Conservation (phyloP, 331 rosid species). For the Stylosanthes scabra region DNA sequence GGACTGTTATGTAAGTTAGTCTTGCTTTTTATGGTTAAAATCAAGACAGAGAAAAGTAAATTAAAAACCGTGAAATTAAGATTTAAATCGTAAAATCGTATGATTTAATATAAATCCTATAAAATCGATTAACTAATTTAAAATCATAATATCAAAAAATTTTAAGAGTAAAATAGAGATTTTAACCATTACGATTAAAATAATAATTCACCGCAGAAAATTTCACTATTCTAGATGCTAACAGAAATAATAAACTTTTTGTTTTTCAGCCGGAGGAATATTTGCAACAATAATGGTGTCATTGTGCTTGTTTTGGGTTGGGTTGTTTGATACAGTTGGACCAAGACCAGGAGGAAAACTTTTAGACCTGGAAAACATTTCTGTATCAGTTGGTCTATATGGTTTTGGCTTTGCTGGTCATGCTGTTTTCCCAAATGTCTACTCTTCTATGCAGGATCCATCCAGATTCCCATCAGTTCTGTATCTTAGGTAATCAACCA, state of each 20-base stretch:
- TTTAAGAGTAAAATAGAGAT: too few species aligned
- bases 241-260: background rate
- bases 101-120: too few species aligned
- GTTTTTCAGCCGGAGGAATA: constrained; percentile 69
- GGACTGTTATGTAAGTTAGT: too few species aligned
- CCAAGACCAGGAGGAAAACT: constrained; percentile 51
- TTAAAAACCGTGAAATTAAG: too few species aligned
- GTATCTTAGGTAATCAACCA: constrained; percentile 43
- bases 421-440: constrained; percentile 74
- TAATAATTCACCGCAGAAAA: too few species aligned
- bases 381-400: constrained; percentile 70
- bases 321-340: constrained; percentile 55
- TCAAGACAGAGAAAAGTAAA: too few species aligned
- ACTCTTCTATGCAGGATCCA: constrained; percentile 72
- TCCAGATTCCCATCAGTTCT: constrained; percentile 60
- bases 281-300: constrained; percentile 56
- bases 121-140: too few species aligned
- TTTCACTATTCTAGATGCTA: background rate
- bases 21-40: too few species aligned
- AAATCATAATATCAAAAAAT: too few species aligned
- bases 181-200: too few species aligned
- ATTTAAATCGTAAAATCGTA: too few species aligned
- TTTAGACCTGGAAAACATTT: constrained; percentile 48
- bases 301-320: constrained; percentile 70
- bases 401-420: constrained; percentile 69